phyloP scores from a whole-genome alignment of 257 asterid genomes.

The Verbena officinalis region DNA sequence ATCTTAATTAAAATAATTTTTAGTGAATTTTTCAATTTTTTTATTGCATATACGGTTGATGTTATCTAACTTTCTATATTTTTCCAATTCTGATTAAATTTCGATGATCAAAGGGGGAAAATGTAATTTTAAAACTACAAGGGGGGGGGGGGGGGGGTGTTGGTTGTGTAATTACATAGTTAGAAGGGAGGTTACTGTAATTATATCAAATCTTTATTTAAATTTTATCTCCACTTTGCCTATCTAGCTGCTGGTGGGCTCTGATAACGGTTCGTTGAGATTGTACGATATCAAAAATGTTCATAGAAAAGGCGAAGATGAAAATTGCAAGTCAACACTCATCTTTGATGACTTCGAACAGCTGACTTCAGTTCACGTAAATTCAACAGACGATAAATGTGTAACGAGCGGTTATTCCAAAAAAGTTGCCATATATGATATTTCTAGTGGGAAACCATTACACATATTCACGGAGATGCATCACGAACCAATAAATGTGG shows the following conservation, averaged over 20 bases:
- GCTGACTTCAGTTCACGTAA: constrained; percentile 82
- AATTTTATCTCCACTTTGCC: constrained; percentile 22
- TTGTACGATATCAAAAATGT: constrained; percentile 60
- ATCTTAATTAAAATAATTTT: no score
- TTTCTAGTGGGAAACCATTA: constrained; percentile 52
- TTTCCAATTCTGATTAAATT: no score
- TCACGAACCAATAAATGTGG: constrained; percentile 75
- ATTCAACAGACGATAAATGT: constrained; percentile 71
- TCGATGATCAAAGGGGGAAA: no score
- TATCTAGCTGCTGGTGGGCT: constrained; percentile 75
- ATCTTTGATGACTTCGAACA: constrained; percentile 69
- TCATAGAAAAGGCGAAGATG: constrained; percentile 28
- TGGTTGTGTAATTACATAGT: constrained; percentile 24
- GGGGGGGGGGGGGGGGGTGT: background rate
- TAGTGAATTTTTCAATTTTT: no score
- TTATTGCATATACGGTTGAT: no score
- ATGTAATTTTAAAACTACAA: no score
- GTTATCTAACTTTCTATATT: no score
- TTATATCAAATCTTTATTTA: no score
- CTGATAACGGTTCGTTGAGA: constrained; percentile 70
- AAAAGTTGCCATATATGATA: constrained; percentile 75
- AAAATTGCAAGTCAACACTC: constrained; percentile 33
- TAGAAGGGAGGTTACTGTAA: no score
- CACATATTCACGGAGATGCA: constrained; percentile 69
- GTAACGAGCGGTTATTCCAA: constrained; percentile 80